Evolutionary conservation across 805 yeast genomes (phyloP), one percentile per base, ranked within the genome.

Genomic region (Dipodascopsis tothii): DNA sequence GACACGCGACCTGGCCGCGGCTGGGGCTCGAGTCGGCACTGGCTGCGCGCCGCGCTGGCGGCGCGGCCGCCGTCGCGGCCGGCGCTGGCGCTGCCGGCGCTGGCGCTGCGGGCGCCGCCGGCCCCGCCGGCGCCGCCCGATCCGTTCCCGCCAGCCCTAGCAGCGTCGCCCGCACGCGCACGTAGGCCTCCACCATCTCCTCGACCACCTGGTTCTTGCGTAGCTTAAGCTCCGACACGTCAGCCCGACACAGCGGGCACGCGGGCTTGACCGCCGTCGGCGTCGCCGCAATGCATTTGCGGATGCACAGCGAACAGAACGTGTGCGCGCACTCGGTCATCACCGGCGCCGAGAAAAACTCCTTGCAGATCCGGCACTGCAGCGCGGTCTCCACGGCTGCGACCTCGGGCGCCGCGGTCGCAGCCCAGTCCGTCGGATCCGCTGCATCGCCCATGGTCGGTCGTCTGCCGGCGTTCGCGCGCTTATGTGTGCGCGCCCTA

Each of bases 311-410:
- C 0, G 95, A 84, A 62, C 97, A 88, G 60, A 86, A 88, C 0
- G 88, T 80, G 61, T 88, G 96, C 30, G 84, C 81, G 66, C 97
- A 88, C 2, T 81, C 73, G 0, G 96, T 84, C 35, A 82, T 64
- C 30, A 85, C 84, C 1, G 97, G 96, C 0, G 88, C 83, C 25
- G 66, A 72, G 43, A 84, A 68, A 51, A 81, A 76, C 48, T 86
- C 96, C 56, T 87, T 84, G 62, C 97, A 88, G 6, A 88, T 82
- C 55, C 82, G 87, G 59, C 97, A 88, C 57, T 95, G 60, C 40
- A 86, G 67, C 21, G 80, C 66, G 1, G 85, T 70, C 51, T 88
- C 96, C 2, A 88, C 63, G 40, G 73, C 78, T 2, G 70, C 55
- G 2, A 85, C 60, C 16, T 60, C 63, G 3, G 94, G 87, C 4